Conservation (phyloP, 805 yeast genomes). For the Naumovozyma dairenensis region DNA sequence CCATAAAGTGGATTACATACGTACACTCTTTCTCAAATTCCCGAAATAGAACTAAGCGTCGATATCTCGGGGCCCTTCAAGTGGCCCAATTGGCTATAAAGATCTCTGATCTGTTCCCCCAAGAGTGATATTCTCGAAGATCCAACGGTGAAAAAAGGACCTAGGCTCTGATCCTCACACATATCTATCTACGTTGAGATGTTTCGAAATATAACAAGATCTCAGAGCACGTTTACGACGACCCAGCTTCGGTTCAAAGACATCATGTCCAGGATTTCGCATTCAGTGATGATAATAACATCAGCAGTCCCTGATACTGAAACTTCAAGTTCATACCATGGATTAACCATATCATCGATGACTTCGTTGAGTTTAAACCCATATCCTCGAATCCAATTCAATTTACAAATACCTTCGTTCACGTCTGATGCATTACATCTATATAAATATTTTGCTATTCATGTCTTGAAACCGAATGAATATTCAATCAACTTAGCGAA, state of each 20-base stretch:
- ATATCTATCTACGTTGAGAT: no score
- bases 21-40: no score
- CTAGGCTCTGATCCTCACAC: no score
- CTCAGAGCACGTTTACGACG: no score
- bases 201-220: no score
- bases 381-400: constrained; percentile 71
- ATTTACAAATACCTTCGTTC: constrained; percentile 75
- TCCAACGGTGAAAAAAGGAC: no score
- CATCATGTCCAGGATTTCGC: constrained; percentile 37
- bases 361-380: constrained; percentile 75
- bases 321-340: constrained; percentile 29
- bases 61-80: no score
- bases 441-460: constrained; percentile 57
- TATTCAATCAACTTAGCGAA: constrained; percentile 52
- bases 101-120: no score
- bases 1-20: no score
- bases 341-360: constrained; percentile 80
- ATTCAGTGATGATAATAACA: constrained; percentile 52
- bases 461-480: constrained; percentile 54
- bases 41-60: no score
- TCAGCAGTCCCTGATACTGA: constrained; percentile 32
- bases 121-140: no score
- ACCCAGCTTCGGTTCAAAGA: constrained; percentile 5
- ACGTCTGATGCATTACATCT: constrained; percentile 61
- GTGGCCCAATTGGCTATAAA: no score